Base-by-base conservation (phyloP, 208 protist species). In the Trypanosoma theileri region DNA sequence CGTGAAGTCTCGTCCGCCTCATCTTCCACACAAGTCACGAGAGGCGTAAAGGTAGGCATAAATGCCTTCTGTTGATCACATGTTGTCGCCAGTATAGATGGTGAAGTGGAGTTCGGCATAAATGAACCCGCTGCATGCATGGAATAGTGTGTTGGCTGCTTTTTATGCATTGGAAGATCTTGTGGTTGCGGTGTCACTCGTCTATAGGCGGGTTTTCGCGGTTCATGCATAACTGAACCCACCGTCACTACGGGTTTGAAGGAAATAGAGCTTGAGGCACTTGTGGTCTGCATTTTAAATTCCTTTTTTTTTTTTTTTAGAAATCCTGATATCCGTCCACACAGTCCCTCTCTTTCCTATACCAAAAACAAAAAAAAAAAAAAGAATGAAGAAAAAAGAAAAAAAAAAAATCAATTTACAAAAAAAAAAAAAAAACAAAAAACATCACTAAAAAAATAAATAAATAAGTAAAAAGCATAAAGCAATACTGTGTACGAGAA, bases 161-260 rank as follows among this genome's bases (percentile, higher is more conserved):
- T 17, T 50, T 14, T 31, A 42, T 53, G 60, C 16, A n/a, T n/a
- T n/a, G n/a, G n/a, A n/a, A n/a, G n/a, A n/a, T n/a, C n/a, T n/a
- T 45, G 42, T 16, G 17, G 35, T 35, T 42, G 62, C 31, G 7
- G 11, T 44, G 56, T 26, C 26, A 69, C 9, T 22, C 35, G 19
- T 14, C 64, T 55, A 48, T 69, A 70, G 1, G 56, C 10, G 13
- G 62, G 71, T 21, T 19, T 57, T 3, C 46, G 57, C 10, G 71
- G 31, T 13, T 69, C 71, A 48, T 66, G 45, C 71, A 76, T 76
- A 22, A 76, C 57, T 0, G 40, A 52, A 11, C 71, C 48, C 17
- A 76, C 71, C 1, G 71, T 76, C 3, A 62, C 63, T 19, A 60
- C 12, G 0, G 24, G 14, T 19, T 44, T 17, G 3, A 35, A 26